Percentiles rank a stretch among this genome's conserved stretches.
These are phyloP conservation scores for Mariannaea elegans DNA, from an alignment of 2,329 filamentous ascomycete genomes.

Conservation along the genomic window DNA sequence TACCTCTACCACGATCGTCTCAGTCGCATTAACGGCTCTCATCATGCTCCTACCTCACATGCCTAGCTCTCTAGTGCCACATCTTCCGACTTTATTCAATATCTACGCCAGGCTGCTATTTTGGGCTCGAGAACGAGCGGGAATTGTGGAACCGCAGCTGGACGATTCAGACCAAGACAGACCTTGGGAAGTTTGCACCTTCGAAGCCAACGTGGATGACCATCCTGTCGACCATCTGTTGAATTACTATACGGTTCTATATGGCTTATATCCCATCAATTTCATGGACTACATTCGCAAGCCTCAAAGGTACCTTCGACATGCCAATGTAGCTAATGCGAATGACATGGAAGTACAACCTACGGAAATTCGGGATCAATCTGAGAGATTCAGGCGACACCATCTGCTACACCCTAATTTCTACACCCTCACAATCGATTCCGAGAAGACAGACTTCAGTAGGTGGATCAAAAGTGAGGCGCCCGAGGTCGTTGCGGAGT, in stretches of 20 bases:
- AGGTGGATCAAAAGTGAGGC: slow-evolving; percentile 84
- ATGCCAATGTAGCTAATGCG: slow-evolving; percentile 73
- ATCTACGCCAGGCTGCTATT: slow-evolving; percentile 83
- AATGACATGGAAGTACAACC: slow-evolving; percentile 83
- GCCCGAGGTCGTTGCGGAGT: slow-evolving; percentile 81
- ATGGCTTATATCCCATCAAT: slow-evolving; percentile 85
- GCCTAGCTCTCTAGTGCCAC: slow-evolving; percentile 73
- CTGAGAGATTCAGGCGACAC: slow-evolving; percentile 75
- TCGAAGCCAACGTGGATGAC: slow-evolving; percentile 69
- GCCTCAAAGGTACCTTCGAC: slow-evolving; percentile 79
- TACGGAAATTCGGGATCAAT: slow-evolving; percentile 78
- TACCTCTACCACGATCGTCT: slow-evolving; percentile 80
- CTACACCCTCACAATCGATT: slow-evolving; percentile 80
- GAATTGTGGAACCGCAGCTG: slow-evolving; percentile 48
- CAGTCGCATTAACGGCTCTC: slow-evolving; percentile 75
- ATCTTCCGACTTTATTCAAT: slow-evolving; percentile 79
- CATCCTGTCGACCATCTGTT: slow-evolving; percentile 72
- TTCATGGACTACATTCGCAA: slow-evolving; percentile 89
- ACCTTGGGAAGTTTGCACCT: slow-evolving; percentile 71
- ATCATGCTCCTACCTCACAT: slow-evolving; percentile 88
- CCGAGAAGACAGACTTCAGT: slow-evolving; percentile 78
- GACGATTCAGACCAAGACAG: slow-evolving; percentile 49
- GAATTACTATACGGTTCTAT: slow-evolving; percentile 83
- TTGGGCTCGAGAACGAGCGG: slow-evolving; percentile 70
- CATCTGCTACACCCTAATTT: slow-evolving; percentile 88